These are phyloP conservation scores for Amorphotheca resinae DNA, from an alignment of 495 filamentous ascomycete species.

Conservation along the genomic window DNA sequence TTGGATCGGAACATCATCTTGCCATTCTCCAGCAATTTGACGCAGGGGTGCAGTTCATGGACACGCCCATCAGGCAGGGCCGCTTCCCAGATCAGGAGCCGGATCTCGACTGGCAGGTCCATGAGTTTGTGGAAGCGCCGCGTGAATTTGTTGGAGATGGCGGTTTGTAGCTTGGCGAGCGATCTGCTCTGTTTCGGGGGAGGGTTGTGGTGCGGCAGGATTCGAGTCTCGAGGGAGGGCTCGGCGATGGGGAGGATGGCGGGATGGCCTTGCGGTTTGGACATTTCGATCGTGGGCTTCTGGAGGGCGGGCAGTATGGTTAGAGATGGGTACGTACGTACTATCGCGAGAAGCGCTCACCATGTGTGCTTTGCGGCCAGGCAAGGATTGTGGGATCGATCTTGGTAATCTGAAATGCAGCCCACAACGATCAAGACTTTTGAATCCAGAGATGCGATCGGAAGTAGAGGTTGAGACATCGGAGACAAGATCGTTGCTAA, in stretches of 20 bases:
- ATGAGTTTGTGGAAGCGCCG: slow-evolving; percentile 9
- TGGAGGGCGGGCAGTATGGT: neutral
- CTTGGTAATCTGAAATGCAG: too few species aligned
- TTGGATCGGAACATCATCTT: slow-evolving; percentile 20
- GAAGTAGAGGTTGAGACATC: too few species aligned
- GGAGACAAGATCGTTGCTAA: too few species aligned
- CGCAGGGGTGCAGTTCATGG: slow-evolving; percentile 20
- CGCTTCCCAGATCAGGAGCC: slow-evolving; percentile 16
- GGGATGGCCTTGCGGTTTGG: neutral
- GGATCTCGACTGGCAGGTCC: slow-evolving; percentile 13
- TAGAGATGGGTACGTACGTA: too few species aligned
- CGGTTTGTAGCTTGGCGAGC: neutral
- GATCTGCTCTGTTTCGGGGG: neutral
- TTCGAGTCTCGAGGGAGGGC: neutral
- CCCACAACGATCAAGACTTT: too few species aligned
- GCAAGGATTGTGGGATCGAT: too few species aligned
- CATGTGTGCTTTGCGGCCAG: too few species aligned
- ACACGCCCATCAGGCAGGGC: slow-evolving; percentile 10
- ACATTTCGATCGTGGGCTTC: neutral
- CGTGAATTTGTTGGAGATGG: neutral
- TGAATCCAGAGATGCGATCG: too few species aligned
- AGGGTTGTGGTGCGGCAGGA: too few species aligned
- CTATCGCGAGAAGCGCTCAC: too few species aligned
- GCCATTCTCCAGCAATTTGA: slow-evolving; percentile 12
- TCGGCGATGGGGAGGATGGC: neutral